Evolutionary conservation across 345 rosid genomes (phyloP), one percentile per base, ranked within the genome.

Genomic region (Eucalyptus decipiens): DNA sequence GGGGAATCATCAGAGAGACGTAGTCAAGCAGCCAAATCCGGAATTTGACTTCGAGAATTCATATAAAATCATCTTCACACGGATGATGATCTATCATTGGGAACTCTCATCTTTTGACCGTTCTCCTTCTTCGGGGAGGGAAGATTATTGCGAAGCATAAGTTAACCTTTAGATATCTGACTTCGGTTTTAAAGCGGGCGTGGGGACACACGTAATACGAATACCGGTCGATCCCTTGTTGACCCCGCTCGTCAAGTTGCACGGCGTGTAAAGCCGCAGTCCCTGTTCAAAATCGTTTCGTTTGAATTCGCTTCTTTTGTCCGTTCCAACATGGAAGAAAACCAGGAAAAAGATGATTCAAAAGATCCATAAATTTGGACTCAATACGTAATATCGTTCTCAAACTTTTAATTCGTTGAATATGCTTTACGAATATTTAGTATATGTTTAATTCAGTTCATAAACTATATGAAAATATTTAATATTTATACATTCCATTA

Each of bases 391-490:
- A 56, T 24, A 3, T 24, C 6, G 6, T 56, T 56, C 30, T 56
- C 62, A 2, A 56, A 56, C 2, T 23, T 56, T 56, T 56, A 56
- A 56, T 56, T 10, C 2, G 0, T 2, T 56, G 13, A 23, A 10
- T 24, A 56, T 56, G 0, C 6, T 56, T 4, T 24, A 56, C 5
- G 2, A 24, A 24, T 9, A 56, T 56, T 24, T 56, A 4, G 3
- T 56, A 56, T 24, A 56, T 56, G 1, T 56, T 24, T 2, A 56
- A 56, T 24, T 56, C 1, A 10, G 0, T 24, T 1, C 1, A 9
- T 24, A 1, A 56, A 56, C 3, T 23, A 21, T 56, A 23, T 56
- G 12, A 9, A 56, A 56, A 56, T 21, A 9, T 52, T 51, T 51
- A 51, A 51, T 51, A 51, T 51, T 51, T 51, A 1, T 52, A 52